Evolutionary conservation across 164 flowering plant genomes (phyloP).

Genomic region (Vitis rupestris): DNA sequence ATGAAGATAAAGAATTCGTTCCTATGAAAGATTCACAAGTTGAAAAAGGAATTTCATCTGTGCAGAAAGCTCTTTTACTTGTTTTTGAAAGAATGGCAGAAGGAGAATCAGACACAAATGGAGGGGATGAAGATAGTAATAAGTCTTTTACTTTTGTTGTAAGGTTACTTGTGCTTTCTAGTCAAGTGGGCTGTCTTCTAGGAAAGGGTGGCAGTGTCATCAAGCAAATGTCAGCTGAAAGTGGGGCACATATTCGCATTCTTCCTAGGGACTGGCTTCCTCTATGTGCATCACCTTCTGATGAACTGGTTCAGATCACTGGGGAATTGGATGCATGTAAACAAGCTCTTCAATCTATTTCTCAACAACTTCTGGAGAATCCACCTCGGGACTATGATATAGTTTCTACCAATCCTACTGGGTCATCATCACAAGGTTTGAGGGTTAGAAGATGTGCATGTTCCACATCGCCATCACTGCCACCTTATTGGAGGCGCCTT

Average conservation of each 20-base stretch:
- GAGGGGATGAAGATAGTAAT: conserved; percentile 38
- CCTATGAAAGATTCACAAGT: conserved; percentile 24
- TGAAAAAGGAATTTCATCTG: conserved; percentile 44
- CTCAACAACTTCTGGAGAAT: conserved; percentile 69
- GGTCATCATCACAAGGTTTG: conserved; percentile 28
- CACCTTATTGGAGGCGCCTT: too few relatives aligned
- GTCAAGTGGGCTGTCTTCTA: conserved; percentile 75
- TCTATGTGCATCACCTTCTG: conserved; percentile 61
- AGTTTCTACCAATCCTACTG: conserved; percentile 32
- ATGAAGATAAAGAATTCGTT: conserved; percentile 37
- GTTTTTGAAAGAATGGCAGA: conserved; percentile 74
- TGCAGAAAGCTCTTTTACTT: conserved; percentile 73
- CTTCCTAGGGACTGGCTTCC: conserved; percentile 89
- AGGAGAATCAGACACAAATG: conserved; percentile 44
- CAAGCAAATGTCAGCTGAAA: conserved; percentile 80
- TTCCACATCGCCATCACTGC: too few relatives aligned
- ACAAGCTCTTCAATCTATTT: conserved; percentile 72
- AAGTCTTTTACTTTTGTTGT: conserved; percentile 42
- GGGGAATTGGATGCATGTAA: conserved; percentile 63
- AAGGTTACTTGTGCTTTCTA: conserved; percentile 75
- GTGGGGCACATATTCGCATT: conserved; percentile 85
- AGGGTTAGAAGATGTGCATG: too few relatives aligned
- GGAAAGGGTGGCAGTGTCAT: conserved; percentile 82
- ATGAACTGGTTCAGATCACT: conserved; percentile 84
- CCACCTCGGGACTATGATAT: conserved; percentile 54